Conservation (phyloP, 352 stramenopile species). For the Elongisporangium prolatum region DNA sequence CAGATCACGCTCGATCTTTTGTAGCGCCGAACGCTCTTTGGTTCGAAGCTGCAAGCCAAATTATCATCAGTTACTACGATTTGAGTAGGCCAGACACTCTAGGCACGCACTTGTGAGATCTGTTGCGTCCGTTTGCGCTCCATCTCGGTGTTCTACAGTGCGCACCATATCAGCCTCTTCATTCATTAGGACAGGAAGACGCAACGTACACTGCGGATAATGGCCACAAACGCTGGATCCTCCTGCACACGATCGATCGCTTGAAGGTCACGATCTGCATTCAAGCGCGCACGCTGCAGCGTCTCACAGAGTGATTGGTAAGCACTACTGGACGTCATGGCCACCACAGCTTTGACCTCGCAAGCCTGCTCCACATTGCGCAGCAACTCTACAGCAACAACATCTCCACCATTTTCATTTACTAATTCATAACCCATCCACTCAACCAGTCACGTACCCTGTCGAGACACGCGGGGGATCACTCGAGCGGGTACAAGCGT, state of each 20-base stretch:
- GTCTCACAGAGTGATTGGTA: constrained; percentile 61
- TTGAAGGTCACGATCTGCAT: constrained; percentile 44
- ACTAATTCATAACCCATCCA: background rate
- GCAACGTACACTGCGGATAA: constrained; percentile 24
- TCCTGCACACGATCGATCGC: constrained; percentile 8
- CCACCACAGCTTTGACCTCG: constrained; percentile 48
- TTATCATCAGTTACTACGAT: background rate
- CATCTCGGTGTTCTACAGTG: constrained; percentile 19
- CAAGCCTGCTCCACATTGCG: constrained; percentile 56
- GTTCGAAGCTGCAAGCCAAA: constrained; percentile 19
- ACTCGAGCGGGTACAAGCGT: background rate
- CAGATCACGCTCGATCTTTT: constrained; percentile 45
- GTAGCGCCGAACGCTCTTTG: constrained; percentile 33
- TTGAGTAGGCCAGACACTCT: background rate
- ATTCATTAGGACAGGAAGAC: no score
- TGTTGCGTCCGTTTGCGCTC: constrained; percentile 27
- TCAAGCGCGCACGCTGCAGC: constrained; percentile 43
- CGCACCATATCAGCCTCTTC: constrained; percentile 1
- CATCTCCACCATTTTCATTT: background rate
- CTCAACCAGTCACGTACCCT: constrained; percentile 17
- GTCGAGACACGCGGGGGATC: constrained; percentile 25
- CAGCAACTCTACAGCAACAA: constrained; percentile 35
- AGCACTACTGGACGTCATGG: constrained; percentile 45
- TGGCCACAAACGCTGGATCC: constrained; percentile 12
- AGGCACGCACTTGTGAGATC: constrained; percentile 27